phyloP scores from a whole-genome alignment of 2,329 filamentous ascomycete species.

The Cercospora brassicicola region DNA sequence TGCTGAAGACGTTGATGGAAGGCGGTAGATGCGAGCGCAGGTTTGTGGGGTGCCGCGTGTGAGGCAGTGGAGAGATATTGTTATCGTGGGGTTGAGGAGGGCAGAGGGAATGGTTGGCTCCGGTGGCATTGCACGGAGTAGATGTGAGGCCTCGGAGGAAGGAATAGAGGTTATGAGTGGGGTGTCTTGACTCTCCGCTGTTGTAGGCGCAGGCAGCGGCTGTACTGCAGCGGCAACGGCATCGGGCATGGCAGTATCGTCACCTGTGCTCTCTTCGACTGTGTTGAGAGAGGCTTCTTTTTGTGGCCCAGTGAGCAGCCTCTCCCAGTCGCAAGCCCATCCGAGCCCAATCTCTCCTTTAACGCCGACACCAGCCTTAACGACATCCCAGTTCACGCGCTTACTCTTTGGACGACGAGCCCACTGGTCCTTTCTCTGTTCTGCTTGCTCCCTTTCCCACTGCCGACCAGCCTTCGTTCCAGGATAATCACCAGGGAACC shows the following conservation, averaged over 20 bases:
- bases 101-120: background rate
- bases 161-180: slow-evolving; percentile 11
- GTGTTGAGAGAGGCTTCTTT: background rate
- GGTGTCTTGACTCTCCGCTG: background rate
- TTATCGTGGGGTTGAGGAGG: slow-evolving; percentile 51
- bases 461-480: slow-evolving; percentile 74
- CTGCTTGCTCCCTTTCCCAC: slow-evolving; percentile 71
- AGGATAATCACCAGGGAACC: slow-evolving; percentile 84
- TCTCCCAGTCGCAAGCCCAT: slow-evolving; percentile 80
- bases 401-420: slow-evolving; percentile 78
- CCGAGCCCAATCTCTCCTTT: slow-evolving; percentile 82
- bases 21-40: slow-evolving; percentile 81
- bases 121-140: background rate
- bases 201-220: background rate
- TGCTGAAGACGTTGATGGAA: slow-evolving; percentile 56
- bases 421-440: slow-evolving; percentile 65
- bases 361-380: slow-evolving; percentile 70
- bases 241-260: background rate
- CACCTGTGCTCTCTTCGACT: slow-evolving; percentile 4
- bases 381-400: slow-evolving; percentile 69
- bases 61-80: slow-evolving; percentile 66
- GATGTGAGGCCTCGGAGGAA: background rate
- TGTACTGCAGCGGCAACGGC: background rate
- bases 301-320: slow-evolving; percentile 51
- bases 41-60: slow-evolving; percentile 68